A percentile compares a stretch with the other conserved stretches of the same genome.
phyloP scores from a whole-genome alignment of 2,329 filamentous ascomycete species.

The Aureobasidium lini region DNA sequence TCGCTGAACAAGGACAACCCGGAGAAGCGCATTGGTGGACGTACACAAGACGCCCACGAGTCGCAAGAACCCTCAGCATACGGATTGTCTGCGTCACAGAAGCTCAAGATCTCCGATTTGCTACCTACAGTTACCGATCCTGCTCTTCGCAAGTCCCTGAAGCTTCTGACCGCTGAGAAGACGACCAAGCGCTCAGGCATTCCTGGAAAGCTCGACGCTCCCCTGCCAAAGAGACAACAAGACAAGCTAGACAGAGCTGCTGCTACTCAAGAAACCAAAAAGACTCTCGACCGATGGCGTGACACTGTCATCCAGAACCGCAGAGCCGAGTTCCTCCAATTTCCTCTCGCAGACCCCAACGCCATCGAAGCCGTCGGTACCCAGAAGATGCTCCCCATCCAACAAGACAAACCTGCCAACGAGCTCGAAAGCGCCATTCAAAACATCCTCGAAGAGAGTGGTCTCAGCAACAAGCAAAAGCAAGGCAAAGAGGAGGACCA shows the following conservation, averaged over 20 bases:
- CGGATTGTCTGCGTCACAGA: constrained; percentile 48
- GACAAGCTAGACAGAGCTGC: constrained; percentile 72
- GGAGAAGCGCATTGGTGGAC: constrained; percentile 13
- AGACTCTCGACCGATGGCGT: constrained; percentile 83
- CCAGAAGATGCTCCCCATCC: constrained; percentile 55
- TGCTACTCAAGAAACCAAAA: constrained; percentile 85
- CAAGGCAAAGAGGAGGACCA: constrained; percentile 49
- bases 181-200: constrained; percentile 47
- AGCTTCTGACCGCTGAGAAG: constrained; percentile 61
- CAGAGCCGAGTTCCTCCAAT: constrained; percentile 79
- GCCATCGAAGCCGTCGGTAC: constrained; percentile 53
- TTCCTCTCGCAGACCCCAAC: constrained; percentile 71
- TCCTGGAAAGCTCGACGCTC: constrained; percentile 68
- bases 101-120: constrained; percentile 66
- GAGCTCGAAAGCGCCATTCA: constrained; percentile 82
- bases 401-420: constrained; percentile 57
- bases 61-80: constrained; percentile 55
- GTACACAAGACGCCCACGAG: constrained; percentile 44
- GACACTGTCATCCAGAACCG: constrained; percentile 94
- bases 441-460: constrained; percentile 83
- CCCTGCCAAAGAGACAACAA: constrained; percentile 78
- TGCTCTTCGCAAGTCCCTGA: constrained; percentile 69
- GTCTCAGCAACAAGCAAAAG: constrained; percentile 55
- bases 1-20: constrained; percentile 47
- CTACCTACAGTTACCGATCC: constrained; percentile 66